Evolutionary conservation across 1,139 yeast species (phyloP).

Genomic region (Williopsis jadinii): DNA sequence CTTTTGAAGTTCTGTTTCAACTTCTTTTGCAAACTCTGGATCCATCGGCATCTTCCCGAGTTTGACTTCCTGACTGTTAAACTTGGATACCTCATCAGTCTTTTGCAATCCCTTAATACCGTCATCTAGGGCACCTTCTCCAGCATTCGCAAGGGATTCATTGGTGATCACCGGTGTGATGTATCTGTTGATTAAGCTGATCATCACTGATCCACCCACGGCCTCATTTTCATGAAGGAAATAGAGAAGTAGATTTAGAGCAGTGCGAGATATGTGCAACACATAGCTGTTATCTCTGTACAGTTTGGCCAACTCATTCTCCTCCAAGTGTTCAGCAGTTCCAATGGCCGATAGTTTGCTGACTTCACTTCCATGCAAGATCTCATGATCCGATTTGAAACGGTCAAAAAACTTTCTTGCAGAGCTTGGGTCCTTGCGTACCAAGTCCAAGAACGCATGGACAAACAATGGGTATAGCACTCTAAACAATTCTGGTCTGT

Average conservation of each 20-base stretch:
- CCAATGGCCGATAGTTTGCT: conserved; percentile 66
- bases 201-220: conserved; percentile 83
- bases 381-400: conserved; percentile 64
- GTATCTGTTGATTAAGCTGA: conserved; percentile 80
- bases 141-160: conserved; percentile 27
- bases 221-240: conserved; percentile 90
- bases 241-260: conserved; percentile 75
- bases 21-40: conserved; percentile 75
- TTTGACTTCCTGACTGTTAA: conserved; percentile 67
- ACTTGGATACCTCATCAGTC: conserved; percentile 43
- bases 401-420: conserved; percentile 74
- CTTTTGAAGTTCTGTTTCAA: conserved; percentile 74
- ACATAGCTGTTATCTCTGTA: conserved; percentile 70
- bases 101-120: conserved; percentile 38
- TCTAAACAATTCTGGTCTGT: conserved; percentile 81
- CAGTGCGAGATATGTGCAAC: conserved; percentile 73
- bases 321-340: conserved; percentile 72
- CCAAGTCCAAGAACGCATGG: conserved; percentile 76
- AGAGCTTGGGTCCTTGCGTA: conserved; percentile 52
- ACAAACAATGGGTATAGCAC: conserved; percentile 86
- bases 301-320: conserved; percentile 72
- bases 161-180: conserved; percentile 54
- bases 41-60: conserved; percentile 83
- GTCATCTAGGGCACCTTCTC: conserved; percentile 60
- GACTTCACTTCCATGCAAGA: conserved; percentile 75